Conservation (phyloP, 2,329 filamentous ascomycete species). For the Fusarium chuoi region DNA sequence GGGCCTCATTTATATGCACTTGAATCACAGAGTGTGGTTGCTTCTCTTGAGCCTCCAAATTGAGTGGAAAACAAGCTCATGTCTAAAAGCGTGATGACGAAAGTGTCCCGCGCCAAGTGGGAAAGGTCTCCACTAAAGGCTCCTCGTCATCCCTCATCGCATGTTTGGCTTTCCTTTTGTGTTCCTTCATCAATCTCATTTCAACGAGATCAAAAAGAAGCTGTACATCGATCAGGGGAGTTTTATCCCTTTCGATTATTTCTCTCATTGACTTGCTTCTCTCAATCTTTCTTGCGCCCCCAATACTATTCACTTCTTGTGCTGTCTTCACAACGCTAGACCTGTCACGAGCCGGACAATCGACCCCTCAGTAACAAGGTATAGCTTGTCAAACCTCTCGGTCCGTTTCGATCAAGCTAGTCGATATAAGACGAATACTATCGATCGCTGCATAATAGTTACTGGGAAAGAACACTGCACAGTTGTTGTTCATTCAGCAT, state of each 20-base stretch:
- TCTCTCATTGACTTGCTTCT: not conserved
- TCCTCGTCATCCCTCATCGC: constrained; percentile 35
- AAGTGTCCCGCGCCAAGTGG: constrained; percentile 27
- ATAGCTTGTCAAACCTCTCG: constrained; percentile 5
- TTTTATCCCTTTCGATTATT: not conserved
- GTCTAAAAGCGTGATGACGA: constrained; percentile 34
- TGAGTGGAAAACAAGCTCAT: constrained; percentile 35
- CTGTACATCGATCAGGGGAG: constrained; percentile 19
- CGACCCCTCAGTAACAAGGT: constrained; percentile 25
- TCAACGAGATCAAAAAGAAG: constrained; percentile 27
- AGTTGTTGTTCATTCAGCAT: not conserved
- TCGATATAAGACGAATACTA: constrained; percentile 3
- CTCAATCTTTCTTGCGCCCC: not conserved
- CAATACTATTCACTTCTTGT: constrained; percentile 2
- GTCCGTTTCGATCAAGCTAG: constrained; percentile 1
- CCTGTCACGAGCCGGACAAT: constrained; percentile 5
- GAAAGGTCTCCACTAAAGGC: constrained; percentile 31
- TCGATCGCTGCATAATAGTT: not conserved
- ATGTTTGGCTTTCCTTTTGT: constrained; percentile 27
- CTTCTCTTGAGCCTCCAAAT: constrained; percentile 21
- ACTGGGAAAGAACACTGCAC: not conserved
- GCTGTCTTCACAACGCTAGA: not conserved
- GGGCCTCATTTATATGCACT: not conserved
- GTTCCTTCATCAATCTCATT: constrained; percentile 28
- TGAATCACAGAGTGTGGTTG: not conserved